Evolutionary conservation across 140 eudicot genomes (phyloP).

Genomic region (Flaveria floridana): DNA sequence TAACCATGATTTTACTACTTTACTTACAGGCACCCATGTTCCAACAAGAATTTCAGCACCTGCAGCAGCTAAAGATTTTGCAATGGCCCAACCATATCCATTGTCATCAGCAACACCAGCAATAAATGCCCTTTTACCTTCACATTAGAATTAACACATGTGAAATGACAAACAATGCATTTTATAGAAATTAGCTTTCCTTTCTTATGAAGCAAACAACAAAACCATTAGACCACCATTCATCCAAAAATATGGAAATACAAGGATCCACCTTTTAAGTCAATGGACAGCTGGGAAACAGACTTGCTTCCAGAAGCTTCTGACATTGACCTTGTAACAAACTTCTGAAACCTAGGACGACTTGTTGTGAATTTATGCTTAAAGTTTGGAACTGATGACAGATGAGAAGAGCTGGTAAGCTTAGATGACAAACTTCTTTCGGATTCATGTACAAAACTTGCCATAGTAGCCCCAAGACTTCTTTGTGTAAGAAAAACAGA

Average conservation of each 20-base stretch:
- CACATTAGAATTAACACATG: conserved; percentile 18
- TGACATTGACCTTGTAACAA: conserved; percentile 61
- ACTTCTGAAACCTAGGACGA: conserved; percentile 38
- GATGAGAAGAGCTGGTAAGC: conserved; percentile 49
- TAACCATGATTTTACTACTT: conserved; percentile 7
- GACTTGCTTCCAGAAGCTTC: conserved; percentile 60
- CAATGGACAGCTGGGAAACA: conserved; percentile 55
- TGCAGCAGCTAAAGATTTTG: conserved; percentile 91
- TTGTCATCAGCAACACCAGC: conserved; percentile 99
- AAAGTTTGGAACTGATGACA: conserved; percentile 38
- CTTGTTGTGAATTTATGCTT: conserved; percentile 37
- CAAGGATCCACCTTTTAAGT: conserved; percentile 63
- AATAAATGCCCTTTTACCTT: conserved; percentile 91
- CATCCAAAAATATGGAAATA: not conserved
- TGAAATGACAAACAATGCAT: not conserved
- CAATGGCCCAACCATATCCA: conserved; percentile 99
- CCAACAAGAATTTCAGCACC: conserved; percentile 98
- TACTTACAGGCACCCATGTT: conserved; percentile 97
- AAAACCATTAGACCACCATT: not conserved
- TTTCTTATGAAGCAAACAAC: not conserved
- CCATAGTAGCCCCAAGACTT: conserved; percentile 40
- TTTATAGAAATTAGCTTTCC: not conserved
- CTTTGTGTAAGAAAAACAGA: conserved; percentile 46
- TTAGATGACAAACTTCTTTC: conserved; percentile 47
- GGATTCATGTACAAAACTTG: conserved; percentile 35